Base-by-base conservation (phyloP, 345 rosid genomes). In the Angophora floribunda region DNA sequence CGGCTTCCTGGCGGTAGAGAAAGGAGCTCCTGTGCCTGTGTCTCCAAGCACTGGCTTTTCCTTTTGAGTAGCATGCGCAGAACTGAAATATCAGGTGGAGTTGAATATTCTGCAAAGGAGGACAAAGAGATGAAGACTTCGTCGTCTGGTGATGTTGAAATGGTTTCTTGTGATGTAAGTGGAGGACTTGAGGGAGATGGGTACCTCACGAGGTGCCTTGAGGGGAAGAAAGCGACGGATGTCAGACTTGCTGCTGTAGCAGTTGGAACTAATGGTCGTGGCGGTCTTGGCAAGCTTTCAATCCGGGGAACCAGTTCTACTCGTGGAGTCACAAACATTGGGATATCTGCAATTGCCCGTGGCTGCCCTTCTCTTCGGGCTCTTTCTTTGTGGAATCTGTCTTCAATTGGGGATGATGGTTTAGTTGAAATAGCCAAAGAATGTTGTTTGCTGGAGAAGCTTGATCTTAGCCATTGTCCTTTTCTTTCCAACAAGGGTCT, bases 221-320 rank as follows among this genome's bases (percentile, higher is more conserved):
- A 96, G 89, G 97, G 96, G 75, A 95, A 94, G 93, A 94, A 94
- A 90, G 97, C 96, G 4, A 94, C 98, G 14, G 98, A 96, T 88
- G 67, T 92, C 87, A 94, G 96, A 51, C 96, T 96, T 85, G 95
- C 96, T 67, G 96, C 96, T 4, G 89, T 96, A 87, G 94, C 97
- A 86, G 93, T 95, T 70, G 96, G 98, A 89, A 94, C 96, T 36
- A 91, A 93, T 85, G 89, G 92, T 85, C 95, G 86, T 67, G 95
- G 97, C 28, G 98, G 98, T 13, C 89, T 96, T 26, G 96, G 95
- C 26, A 96, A 96, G 92, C 96, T 96, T 91, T 85, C 94, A 4
- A 92, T 96, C 89, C 88, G 96, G 45, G 96, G 97, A 86, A 93
- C 91, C 89, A 92, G 90, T 87, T 91, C 94, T 85, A 55, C 85